Evolutionary conservation across 1,139 yeast genomes (phyloP).

Genomic region (Saccharomyces hybrid): DNA sequence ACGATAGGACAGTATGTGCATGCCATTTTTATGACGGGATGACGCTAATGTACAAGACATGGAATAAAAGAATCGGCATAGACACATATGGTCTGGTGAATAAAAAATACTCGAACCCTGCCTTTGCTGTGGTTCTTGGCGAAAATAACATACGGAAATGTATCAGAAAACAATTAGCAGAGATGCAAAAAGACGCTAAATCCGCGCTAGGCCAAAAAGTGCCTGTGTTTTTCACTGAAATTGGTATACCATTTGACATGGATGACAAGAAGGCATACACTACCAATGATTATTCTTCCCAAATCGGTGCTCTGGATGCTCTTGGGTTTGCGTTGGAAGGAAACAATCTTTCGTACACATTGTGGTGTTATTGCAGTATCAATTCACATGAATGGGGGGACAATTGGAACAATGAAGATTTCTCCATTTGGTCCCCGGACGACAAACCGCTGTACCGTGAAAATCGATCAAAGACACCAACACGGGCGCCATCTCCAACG

Average conservation of each 20-base stretch:
- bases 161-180: constrained; percentile 55
- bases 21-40: constrained; percentile 93
- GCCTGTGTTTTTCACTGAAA: constrained; percentile 79
- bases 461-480: neutral
- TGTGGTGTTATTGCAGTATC: constrained; percentile 74
- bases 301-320: constrained; percentile 80
- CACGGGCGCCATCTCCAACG: neutral
- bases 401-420: constrained; percentile 86
- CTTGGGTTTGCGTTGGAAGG: constrained; percentile 70
- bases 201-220: constrained; percentile 48
- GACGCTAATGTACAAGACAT: constrained; percentile 80
- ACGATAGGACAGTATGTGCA: constrained; percentile 59
- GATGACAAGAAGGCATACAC: constrained; percentile 62
- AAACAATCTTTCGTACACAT: constrained; percentile 60
- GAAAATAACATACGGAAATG: constrained; percentile 69
- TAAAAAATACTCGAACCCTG: constrained; percentile 64
- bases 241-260: constrained; percentile 98
- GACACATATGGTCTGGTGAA: constrained; percentile 89
- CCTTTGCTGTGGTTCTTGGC: constrained; percentile 72
- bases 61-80: constrained; percentile 72
- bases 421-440: constrained; percentile 75
- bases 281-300: constrained; percentile 60
- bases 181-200: constrained; percentile 55
- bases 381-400: constrained; percentile 84
- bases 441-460: constrained; percentile 34